phyloP scores from a whole-genome alignment of 2,329 filamentous ascomycete species.

The Bipolaris gigantea region DNA sequence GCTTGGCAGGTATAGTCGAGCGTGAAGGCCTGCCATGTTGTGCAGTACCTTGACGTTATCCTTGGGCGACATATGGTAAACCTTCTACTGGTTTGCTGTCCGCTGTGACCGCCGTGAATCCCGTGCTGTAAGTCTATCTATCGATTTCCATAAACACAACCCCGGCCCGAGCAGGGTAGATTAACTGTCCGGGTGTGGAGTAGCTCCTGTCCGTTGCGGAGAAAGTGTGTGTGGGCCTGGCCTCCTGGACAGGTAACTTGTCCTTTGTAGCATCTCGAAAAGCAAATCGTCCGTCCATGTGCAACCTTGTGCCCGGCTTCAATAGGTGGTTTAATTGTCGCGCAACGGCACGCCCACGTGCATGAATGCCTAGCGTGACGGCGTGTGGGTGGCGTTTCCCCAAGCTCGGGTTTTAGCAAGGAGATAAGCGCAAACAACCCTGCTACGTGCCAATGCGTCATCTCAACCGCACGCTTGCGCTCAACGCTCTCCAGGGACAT shows the following conservation, averaged over 20 bases:
- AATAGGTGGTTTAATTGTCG: background rate
- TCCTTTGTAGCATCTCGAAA: background rate
- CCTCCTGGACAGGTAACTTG: background rate
- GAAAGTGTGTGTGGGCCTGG: background rate
- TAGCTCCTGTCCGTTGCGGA: background rate
- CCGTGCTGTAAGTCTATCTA: background rate
- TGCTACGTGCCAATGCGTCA: constrained; percentile 7
- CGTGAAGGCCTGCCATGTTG: background rate
- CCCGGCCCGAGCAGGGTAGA: background rate
- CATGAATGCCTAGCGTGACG: background rate
- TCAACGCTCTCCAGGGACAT: background rate
- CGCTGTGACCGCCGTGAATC: background rate
- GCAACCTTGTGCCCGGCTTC: background rate
- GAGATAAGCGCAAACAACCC: background rate
- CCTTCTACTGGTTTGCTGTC: background rate
- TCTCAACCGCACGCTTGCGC: constrained; percentile 1
- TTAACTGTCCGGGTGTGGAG: background rate
- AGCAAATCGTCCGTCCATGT: background rate
- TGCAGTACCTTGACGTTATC: background rate
- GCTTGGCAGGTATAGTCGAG: background rate
- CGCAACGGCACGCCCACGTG: background rate
- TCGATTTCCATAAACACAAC: background rate
- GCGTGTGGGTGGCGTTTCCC: background rate
- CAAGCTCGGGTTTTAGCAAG: background rate
- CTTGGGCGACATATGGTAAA: background rate